Evolutionary conservation across 2,329 filamentous ascomycete species (phyloP).

Genomic region (Fusarium sp.): DNA sequence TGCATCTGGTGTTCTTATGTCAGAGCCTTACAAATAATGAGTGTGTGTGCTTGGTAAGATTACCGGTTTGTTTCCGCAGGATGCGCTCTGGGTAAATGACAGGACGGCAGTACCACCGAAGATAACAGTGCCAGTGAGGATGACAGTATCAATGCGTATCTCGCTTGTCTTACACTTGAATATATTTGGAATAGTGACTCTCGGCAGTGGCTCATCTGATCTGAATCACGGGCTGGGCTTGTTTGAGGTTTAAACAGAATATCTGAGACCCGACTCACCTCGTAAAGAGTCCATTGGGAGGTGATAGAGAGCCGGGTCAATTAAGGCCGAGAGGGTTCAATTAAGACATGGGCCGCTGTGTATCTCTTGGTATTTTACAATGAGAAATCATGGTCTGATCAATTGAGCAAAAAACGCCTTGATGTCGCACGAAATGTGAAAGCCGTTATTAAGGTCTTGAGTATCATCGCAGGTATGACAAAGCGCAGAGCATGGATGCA

Average conservation of each 20-base stretch:
- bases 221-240: not conserved
- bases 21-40: not conserved
- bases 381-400: not conserved
- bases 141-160: not conserved
- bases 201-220: conserved; percentile 4
- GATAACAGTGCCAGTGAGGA: not conserved
- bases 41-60: not conserved
- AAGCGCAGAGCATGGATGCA: not conserved
- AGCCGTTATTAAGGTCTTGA: no score
- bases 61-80: not conserved
- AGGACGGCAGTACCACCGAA: not conserved
- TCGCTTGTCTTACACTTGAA: not conserved
- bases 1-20: not conserved
- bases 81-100: not conserved
- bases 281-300: not conserved
- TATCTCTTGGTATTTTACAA: not conserved
- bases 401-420: not conserved
- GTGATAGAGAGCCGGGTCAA: not conserved
- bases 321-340: not conserved
- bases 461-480: not conserved
- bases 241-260: not conserved
- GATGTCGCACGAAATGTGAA: not conserved
- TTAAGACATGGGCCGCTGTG: not conserved
- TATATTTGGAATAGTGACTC: not conserved
- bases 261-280: not conserved